Percentiles rank a stretch among this genome's conserved stretches.
Evolutionary conservation across 768 basidiomycete species (phyloP).

Genomic region (Clavaria fumosa): DNA sequence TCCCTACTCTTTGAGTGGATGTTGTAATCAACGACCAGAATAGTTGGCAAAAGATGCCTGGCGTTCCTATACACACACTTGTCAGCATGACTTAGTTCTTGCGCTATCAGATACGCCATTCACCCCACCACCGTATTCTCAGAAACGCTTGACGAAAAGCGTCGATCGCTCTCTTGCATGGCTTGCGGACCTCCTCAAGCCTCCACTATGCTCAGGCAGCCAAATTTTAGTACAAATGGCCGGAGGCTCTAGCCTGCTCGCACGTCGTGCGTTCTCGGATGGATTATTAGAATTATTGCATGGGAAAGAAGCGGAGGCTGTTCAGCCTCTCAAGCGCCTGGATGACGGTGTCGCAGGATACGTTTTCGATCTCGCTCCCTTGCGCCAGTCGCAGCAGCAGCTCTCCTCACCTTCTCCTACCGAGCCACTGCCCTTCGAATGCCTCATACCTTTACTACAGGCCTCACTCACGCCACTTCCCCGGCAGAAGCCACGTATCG

Average conservation of each 20-base stretch:
- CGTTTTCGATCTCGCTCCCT: slow-evolving; percentile 47
- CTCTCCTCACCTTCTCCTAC: slow-evolving; percentile 1
- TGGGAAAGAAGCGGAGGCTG: slow-evolving; percentile 35
- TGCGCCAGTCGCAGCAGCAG: slow-evolving; percentile 18
- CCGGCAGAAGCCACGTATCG: slow-evolving; percentile 42
- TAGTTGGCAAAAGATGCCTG: slow-evolving; percentile 45
- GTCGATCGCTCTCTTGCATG: slow-evolving; percentile 54
- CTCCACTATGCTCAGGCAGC: slow-evolving; percentile 8
- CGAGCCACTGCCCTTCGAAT: not conserved
- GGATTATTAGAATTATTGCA: slow-evolving; percentile 40
- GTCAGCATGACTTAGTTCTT: slow-evolving; percentile 54
- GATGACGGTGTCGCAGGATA: slow-evolving; percentile 64
- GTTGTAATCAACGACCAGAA: not conserved
- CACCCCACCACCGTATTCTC: slow-evolving; percentile 50
- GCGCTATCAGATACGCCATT: slow-evolving; percentile 59
- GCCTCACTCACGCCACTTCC: slow-evolving; percentile 47
- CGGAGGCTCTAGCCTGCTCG: slow-evolving; percentile 38
- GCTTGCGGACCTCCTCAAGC: slow-evolving; percentile 39
- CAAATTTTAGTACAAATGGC: slow-evolving; percentile 57
- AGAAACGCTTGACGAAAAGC: slow-evolving; percentile 64
- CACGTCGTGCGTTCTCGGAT: slow-evolving; percentile 49
- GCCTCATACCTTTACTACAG: slow-evolving; percentile 26
- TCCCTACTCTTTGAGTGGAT: not conserved
- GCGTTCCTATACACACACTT: slow-evolving; percentile 33
- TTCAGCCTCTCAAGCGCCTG: slow-evolving; percentile 37